Evolutionary conservation across 495 filamentous ascomycete genomes (phyloP), one percentile per base, ranked within the genome.

Genomic region (Peziza echinospora): DNA sequence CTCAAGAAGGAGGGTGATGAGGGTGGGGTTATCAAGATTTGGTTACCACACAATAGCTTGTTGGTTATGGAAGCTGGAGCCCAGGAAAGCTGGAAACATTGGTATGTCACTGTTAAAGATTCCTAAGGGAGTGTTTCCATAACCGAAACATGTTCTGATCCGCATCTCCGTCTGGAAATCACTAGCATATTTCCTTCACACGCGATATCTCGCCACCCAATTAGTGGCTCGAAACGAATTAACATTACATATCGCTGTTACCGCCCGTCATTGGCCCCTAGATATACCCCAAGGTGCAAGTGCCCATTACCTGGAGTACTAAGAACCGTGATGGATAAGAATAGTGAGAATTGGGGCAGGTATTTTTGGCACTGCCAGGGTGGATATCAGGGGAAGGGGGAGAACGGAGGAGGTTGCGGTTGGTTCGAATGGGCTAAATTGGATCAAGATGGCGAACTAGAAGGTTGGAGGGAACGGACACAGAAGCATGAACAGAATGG

Each of bases 301-400:
- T 59, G 52, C 24, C 19, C 34, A 11, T 21, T 82, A 28, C 74
- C 82, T 6, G 66, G 73, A 2, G 75, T 92, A 11, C 64, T 97
- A 49, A 67, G 83, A 22, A 16, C 46, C 1, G 85, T 83, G 49
- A 80, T 84, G 26, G 80, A 83, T 61, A 73, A 69, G 46, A 82
- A 77, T 58, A 75, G 70, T 30, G 76, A 79, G 52, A 86, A 75
- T 45, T 64, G 71, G 43, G 84, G 84, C 0, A 68, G 71, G 46
- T 94, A 93, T 59, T 87, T 93, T 67, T 97, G 87, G 87, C 84
- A 82, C 76, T 97, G 89, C 50, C 75, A 86, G 63, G 75, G 72
- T 5, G 77, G 78, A 2, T 82, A 76, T 54, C 69, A 75, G 11
- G 81, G 81, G 0, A 83, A 78, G 1, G 79, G 80, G 56, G 70